Conservation (phyloP, 371 early-diverging fungal species). For the Mortierella sp. region DNA sequence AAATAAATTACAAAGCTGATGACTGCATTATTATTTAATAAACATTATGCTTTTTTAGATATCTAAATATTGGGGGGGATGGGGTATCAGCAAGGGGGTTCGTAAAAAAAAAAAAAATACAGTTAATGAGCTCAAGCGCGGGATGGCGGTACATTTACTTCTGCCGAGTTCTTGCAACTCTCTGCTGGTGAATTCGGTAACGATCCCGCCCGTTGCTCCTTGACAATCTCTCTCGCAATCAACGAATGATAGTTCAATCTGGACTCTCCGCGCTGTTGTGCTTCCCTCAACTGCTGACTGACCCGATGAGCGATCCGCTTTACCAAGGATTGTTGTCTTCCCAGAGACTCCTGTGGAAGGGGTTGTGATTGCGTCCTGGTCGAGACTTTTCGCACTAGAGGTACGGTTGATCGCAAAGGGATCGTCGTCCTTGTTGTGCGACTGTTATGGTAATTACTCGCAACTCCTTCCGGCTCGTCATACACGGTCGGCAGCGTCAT, state of each 20-base stretch:
- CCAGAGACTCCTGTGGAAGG: slow-evolving; percentile 15
- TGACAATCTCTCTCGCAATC: slow-evolving; percentile 46
- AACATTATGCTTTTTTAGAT: too few relatives aligned
- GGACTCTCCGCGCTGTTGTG: slow-evolving; percentile 26
- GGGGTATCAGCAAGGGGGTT: too few relatives aligned
- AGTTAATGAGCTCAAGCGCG: too few relatives aligned
- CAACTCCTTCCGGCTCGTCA: background rate
- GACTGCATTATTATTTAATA: too few relatives aligned
- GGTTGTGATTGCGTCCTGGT: background rate
- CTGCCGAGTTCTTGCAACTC: slow-evolving; percentile 22
- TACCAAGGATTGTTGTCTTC: slow-evolving; percentile 26
- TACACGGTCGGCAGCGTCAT: slow-evolving; percentile 10
- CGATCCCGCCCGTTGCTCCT: slow-evolving; percentile 21
- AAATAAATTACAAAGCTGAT: too few relatives aligned
- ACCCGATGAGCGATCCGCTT: slow-evolving; percentile 45
- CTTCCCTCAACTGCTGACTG: slow-evolving; percentile 38
- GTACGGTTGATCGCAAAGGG: background rate
- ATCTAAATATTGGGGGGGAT: too few relatives aligned
- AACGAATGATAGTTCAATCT: slow-evolving; percentile 18
- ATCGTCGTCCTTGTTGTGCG: background rate
- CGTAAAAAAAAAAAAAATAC: background rate
- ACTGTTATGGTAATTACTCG: background rate
- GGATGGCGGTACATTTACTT: too few relatives aligned
- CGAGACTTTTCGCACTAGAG: background rate
- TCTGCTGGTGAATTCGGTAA: slow-evolving; percentile 21